Percentiles rank a stretch among this genome's conserved stretches.
phyloP scores from a whole-genome alignment of 352 stramenopile species.

The Phytophthora sp. region DNA sequence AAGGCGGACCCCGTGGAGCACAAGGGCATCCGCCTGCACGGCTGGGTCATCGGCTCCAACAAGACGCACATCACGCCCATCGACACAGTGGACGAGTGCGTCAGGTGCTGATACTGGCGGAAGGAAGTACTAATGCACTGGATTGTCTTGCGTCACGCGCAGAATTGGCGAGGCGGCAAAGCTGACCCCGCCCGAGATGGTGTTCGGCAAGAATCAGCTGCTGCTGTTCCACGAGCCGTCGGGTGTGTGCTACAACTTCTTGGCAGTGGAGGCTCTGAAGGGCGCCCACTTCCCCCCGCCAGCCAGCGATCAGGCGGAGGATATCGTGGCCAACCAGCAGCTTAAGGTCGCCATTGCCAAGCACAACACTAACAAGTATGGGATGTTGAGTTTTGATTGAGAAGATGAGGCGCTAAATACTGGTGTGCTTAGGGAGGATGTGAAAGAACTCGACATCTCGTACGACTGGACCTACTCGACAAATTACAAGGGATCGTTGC shows the following conservation, averaged over 20 bases:
- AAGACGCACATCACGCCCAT: conserved; percentile 87
- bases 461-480: conserved; percentile 89
- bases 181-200: conserved; percentile 86
- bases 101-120: no score
- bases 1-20: conserved; percentile 68
- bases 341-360: conserved; percentile 84
- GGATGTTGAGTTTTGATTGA: neutral
- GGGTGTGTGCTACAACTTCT: conserved; percentile 78
- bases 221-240: conserved; percentile 73
- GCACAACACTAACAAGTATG: conserved; percentile 78
- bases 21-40: conserved; percentile 66
- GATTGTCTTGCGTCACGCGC: neutral
- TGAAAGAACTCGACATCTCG: conserved; percentile 85
- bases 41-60: conserved; percentile 77
- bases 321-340: conserved; percentile 75
- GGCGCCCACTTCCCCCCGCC: conserved; percentile 74
- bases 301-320: conserved; percentile 34
- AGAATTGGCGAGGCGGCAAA: conserved; percentile 69
- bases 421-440: conserved; percentile 53
- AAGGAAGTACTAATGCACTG: neutral
- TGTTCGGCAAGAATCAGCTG: conserved; percentile 86
- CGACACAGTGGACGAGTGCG: conserved; percentile 69
- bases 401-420: neutral
- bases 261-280: conserved; percentile 78
- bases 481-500: conserved; percentile 81